Evolutionary conservation across 495 filamentous ascomycete species (phyloP), one percentile per base, ranked within the genome.

Genomic region (Geopyxis carbonaria): DNA sequence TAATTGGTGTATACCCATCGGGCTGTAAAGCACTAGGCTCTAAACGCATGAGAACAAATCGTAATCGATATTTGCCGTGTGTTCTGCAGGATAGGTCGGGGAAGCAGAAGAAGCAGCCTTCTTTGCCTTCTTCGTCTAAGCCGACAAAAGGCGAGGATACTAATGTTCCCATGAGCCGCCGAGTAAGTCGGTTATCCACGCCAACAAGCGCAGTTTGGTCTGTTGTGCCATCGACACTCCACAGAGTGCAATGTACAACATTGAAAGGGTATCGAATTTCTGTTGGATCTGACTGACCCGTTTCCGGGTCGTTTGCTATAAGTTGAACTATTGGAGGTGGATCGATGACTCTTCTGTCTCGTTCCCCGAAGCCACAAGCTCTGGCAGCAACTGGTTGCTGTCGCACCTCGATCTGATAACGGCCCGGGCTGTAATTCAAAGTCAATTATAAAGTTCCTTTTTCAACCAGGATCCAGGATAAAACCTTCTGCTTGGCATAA

Each of bases 301-400:
- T n/a, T n/a, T n/a, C n/a, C n/a, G n/a, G n/a, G 45, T 87, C 74
- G 31, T 69, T 73, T 33, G 92, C 67, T 16, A 71, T 69, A 22
- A 97, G 72, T 51, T 95, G 79, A 10, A 97, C 72, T 50, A 97
- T 93, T 16, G 89, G 89, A 8, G 89, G 89, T 10, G 89, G 89
- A 48, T 97, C 89, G 33, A 97, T 83, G 20, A 92, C 81, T 39
- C 89, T 72, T 20, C 89, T 76, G 57, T 97, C 89, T 50, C 87
- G 64, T 57, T 94, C 89, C 38, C 86, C 86, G 46, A 91, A 92
- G 5, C 89, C 87, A 59, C 89, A 95, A 32, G 84, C 83, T 52
- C 89, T 73, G 28, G 87, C 89, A 4, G 83, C 85, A 3, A 75
- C 64, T 22, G 89, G 89, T 46, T 97, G 89, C 53, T 97, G 89